Percentiles rank a stretch among this genome's conserved stretches.
Evolutionary conservation across 805 yeast species (phyloP).

Genomic region (Metschnikowia cubensis): DNA sequence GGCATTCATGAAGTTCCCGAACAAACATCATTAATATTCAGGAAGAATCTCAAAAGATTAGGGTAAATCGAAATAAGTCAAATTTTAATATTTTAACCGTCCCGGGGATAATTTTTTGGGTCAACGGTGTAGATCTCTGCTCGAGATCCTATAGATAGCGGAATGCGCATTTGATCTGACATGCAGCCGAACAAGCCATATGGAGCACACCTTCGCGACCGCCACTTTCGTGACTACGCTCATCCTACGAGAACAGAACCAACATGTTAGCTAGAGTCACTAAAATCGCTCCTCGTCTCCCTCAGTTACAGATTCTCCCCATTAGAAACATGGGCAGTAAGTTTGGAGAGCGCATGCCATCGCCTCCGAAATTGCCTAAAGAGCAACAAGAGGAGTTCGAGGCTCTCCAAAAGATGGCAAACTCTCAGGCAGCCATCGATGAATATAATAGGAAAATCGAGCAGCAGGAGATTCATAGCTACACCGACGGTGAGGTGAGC

Average conservation of each 20-base stretch:
- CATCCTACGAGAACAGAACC: background rate
- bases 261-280: background rate
- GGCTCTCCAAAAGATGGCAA: conserved; percentile 73
- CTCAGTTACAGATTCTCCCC: background rate
- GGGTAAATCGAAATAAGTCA: no score
- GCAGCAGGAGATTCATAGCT: conserved; percentile 16
- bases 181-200: background rate
- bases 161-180: background rate
- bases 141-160: background rate
- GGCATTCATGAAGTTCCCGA: background rate
- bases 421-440: conserved; percentile 71
- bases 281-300: background rate
- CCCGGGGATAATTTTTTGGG: background rate
- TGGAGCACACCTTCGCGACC: background rate
- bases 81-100: background rate
- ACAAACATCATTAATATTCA: background rate
- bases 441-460: conserved; percentile 55
- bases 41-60: background rate
- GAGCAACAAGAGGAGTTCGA: conserved; percentile 92
- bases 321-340: conserved; percentile 4
- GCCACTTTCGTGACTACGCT: background rate
- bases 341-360: conserved; percentile 26
- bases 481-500: conserved; percentile 10
- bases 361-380: conserved; percentile 72
- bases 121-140: background rate